Evolutionary conservation across 441 rosid species (phyloP), one percentile per base, ranked within the genome.

Genomic region (Metrosideros polymorpha): DNA sequence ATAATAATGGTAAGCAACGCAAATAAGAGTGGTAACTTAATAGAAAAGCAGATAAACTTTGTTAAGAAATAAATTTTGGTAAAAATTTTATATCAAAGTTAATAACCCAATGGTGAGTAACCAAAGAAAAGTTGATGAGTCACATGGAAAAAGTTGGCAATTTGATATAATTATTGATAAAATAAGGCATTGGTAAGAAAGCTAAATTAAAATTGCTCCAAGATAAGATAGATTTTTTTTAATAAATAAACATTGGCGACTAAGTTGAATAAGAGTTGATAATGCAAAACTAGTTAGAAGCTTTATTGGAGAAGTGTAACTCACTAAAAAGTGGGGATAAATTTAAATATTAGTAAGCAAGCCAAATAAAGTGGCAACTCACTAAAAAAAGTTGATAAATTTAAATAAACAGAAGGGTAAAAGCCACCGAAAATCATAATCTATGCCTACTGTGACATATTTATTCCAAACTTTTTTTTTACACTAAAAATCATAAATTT

Each of bases 141-240:
- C 24, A 61, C 42, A 17, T 15, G 7, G 0, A 59, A 59, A 30
- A 30, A 61, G 6, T 17, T 61, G 77, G 43, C 18, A 63, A 32
- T 18, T 32, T 6, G 43, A 18, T 32, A 18, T 1, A 5, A 32
- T 32, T 4, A 63, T 5, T 63, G 2, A 32, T 4, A 0, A 32
- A 61, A 32, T 18, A 63, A 18, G 76, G 14, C 27, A 63, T 32
- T 32, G 76, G 13, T 63, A 63, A 32, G 13, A 63, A 63, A 17
- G 25, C 39, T 59, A 59, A 29, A 29, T 59, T 14, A 29, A 59
- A 59, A 59, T 59, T 3, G 10, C 22, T 59, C 39, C 29, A 2
- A 59, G 71, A 61, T 3, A 7, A 59, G 35, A 18, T 25, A 32
- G 13, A 32, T 2, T 18, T 30, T 25, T 55, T 4, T 25, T 25